Base-by-base conservation (phyloP, 1,284 basidiomycete genomes). In the Fistulina hepatica region DNA sequence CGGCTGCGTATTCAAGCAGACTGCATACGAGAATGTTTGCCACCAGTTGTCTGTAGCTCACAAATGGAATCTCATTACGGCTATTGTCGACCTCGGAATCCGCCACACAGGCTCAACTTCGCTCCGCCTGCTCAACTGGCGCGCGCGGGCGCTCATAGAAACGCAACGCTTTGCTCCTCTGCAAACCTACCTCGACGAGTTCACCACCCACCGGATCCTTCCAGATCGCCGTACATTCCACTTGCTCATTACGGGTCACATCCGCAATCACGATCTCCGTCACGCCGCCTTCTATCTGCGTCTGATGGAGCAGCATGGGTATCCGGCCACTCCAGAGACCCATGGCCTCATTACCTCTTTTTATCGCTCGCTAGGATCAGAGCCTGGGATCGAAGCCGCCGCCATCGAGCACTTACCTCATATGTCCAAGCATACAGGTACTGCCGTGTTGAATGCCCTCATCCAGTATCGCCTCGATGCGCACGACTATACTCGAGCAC, bases 121-220 rank as follows among this genome's bases (percentile, higher is more conserved):
- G 3, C 48, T 58, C 21, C 67, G 71, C 17, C 58, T 85, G 15
- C 61, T 85, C 47, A 76, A 85, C 53, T 84, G 79, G 81, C 69
- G 67, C 34, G 59, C 67, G 13, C 70, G 70, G 25, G 76, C 77
- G 1, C 51, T 73, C 28, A 53, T 75, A 42, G 75, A 81, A 51
- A 59, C 57, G 5, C 58, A 65, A 39, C 53, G 67, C 26, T 81
- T 67, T 48, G 51, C 55, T 17, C 49, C 50, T 7, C 57, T 84
- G 24, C 55, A 63, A 44, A 50, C 48, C 19, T 59, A 70, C 3
- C 53, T 79, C 37, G 52, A 60, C 32, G 64, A 73, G 37, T 82
- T 79, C 60, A 50, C 59, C 30, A 47, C 50, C 21, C 57, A 65
- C 40, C 50, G 59, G 2, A 47, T 77, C 27, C 48, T 47, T 12